Percentiles rank a stretch among this genome's conserved stretches.
phyloP scores from a whole-genome alignment of 129 eudicot genomes.

The Rutidosis leptorrhynchoides region DNA sequence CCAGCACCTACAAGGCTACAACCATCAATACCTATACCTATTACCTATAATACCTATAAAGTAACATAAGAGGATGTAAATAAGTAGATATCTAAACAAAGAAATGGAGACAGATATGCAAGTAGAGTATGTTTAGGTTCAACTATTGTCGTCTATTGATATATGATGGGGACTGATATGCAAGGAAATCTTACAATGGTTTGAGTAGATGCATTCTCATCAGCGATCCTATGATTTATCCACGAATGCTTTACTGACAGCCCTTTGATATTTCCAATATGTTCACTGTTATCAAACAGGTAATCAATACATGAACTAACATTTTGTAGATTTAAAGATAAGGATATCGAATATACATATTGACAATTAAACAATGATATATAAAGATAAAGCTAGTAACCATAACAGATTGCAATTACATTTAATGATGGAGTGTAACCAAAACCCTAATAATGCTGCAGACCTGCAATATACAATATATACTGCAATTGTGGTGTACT shows the following conservation, averaged over 20 bases:
- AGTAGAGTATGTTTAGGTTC: not conserved
- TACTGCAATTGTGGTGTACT: too few species aligned
- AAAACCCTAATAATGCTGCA: too few species aligned
- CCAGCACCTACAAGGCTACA: slow-evolving; percentile 99
- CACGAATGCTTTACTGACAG: slow-evolving; percentile 77
- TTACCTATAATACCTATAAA: slow-evolving; percentile 66
- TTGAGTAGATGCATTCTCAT: slow-evolving; percentile 58
- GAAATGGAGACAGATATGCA: too few species aligned
- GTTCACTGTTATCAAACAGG: slow-evolving; percentile 8
- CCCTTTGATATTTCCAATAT: slow-evolving; percentile 72
- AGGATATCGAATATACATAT: not conserved
- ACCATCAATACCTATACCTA: too few species aligned
- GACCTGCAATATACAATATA: too few species aligned
- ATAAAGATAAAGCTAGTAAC: not conserved
- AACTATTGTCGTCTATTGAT: not conserved
- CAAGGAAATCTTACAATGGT: slow-evolving; percentile 53
- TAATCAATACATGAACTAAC: slow-evolving; percentile 1
- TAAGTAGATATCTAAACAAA: slow-evolving; percentile 6
- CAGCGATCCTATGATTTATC: slow-evolving; percentile 85
- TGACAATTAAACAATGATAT: too few species aligned
- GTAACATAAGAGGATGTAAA: slow-evolving; percentile 1
- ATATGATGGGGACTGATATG: not conserved
- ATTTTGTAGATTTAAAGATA: not conserved
- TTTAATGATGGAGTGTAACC: too few species aligned
- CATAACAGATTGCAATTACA: too few species aligned